Percentiles rank a stretch among this genome's conserved stretches.
Evolutionary conservation across 2,329 filamentous ascomycete species (phyloP).

Genomic region (Didymella glomerata): DNA sequence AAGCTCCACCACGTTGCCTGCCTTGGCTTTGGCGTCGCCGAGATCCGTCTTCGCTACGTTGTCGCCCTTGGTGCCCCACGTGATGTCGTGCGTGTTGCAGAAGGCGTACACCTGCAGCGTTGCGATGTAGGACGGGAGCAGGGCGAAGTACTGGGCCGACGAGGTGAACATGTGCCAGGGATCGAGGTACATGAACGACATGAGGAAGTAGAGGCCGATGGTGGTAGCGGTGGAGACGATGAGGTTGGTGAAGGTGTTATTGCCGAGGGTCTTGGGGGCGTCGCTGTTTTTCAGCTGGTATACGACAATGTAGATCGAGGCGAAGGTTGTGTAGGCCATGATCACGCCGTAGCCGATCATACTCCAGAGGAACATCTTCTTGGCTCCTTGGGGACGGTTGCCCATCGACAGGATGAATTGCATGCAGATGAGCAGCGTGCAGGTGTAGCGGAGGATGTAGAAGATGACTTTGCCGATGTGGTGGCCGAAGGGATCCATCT

Average conservation of each 20-base stretch:
- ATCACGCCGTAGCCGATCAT: slow-evolving; percentile 93
- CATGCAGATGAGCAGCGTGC: slow-evolving; percentile 85
- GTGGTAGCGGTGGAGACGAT: slow-evolving; percentile 90
- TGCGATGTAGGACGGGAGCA: slow-evolving; percentile 94
- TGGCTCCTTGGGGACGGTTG: slow-evolving; percentile 93
- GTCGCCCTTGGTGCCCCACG: slow-evolving; percentile 98
- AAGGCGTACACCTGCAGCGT: slow-evolving; percentile 98
- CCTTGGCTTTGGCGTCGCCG: slow-evolving; percentile 81
- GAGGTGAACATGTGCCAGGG: slow-evolving; percentile 99
- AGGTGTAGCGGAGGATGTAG: slow-evolving; percentile 82
- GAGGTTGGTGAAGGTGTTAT: slow-evolving; percentile 94
- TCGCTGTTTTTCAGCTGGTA: slow-evolving; percentile 71
- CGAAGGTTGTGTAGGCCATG: slow-evolving; percentile 95
- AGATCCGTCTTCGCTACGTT: slow-evolving; percentile 94
- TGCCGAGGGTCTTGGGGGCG: slow-evolving; percentile 69
- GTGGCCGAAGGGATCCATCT: slow-evolving; percentile 90
- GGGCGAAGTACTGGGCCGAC: slow-evolving; percentile 87
- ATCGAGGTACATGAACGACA: slow-evolving; percentile 95
- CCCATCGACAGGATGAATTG: slow-evolving; percentile 98
- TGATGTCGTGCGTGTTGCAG: slow-evolving; percentile 98
- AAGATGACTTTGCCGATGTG: slow-evolving; percentile 86
- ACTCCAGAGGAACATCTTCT: slow-evolving; percentile 84
- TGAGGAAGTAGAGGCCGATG: slow-evolving; percentile 91
- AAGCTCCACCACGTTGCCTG: slow-evolving; percentile 80
- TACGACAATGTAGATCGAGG: slow-evolving; percentile 86